A percentile compares a stretch with the other conserved stretches of the same genome.
Conservation (phyloP, 1,139 yeast genomes). For the Insectozyma bohioensis region DNA sequence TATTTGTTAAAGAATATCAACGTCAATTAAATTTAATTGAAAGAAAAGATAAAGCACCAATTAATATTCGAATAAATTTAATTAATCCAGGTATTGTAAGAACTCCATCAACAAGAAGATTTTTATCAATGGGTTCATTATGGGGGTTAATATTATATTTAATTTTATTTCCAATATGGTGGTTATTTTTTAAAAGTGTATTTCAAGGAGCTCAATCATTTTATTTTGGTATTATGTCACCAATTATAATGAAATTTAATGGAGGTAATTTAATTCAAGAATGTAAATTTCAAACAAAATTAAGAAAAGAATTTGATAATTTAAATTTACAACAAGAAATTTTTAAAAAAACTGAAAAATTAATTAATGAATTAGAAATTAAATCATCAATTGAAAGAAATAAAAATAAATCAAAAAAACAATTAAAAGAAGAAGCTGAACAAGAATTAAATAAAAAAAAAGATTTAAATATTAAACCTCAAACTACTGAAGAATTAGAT, state of each 20-base stretch:
- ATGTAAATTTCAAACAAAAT: constrained; percentile 59
- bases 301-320: constrained; percentile 65
- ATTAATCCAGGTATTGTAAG: constrained; percentile 94
- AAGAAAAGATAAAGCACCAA: constrained; percentile 65
- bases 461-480: constrained; percentile 34
- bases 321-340: constrained; percentile 58
- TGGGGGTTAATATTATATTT: constrained; percentile 69
- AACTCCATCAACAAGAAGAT: constrained; percentile 80
- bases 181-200: constrained; percentile 74
- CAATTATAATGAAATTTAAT: constrained; percentile 54
- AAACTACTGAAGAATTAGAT: constrained; percentile 34
- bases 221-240: constrained; percentile 68
- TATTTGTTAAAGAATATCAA: constrained; percentile 78
- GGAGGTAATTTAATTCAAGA: constrained; percentile 77
- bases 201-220: constrained; percentile 79
- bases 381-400: constrained; percentile 67
- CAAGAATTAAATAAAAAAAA: constrained; percentile 20
- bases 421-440: constrained; percentile 20
- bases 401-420: constrained; percentile 24
- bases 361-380: constrained; percentile 63
- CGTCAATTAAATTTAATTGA: constrained; percentile 54
- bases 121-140: constrained; percentile 73
- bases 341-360: constrained; percentile 60
- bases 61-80: constrained; percentile 67
- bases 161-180: constrained; percentile 76